Evolutionary conservation across 306 rosid species (phyloP).

Genomic region (Vigna nakashimae): DNA sequence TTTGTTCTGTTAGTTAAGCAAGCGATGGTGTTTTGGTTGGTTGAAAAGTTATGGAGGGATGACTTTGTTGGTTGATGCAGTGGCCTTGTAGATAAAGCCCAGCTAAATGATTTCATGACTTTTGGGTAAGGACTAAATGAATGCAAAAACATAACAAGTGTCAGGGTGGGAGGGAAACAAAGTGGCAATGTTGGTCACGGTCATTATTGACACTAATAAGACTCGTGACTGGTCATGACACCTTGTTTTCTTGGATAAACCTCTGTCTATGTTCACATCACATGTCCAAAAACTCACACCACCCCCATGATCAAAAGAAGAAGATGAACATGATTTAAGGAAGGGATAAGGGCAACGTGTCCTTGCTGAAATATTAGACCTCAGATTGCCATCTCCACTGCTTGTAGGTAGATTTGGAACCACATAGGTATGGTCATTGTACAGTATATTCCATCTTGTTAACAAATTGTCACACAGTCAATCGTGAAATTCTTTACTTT

Average conservation of each 20-base stretch:
- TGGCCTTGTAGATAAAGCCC: constrained; percentile 34
- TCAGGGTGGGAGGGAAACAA: background rate
- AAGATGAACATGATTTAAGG: background rate
- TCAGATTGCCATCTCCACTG: background rate
- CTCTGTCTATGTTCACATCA: constrained; percentile 17
- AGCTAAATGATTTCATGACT: constrained; percentile 36
- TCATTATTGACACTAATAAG: constrained; percentile 44
- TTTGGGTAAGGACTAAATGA: constrained; percentile 37
- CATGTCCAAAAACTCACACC: constrained; percentile 32
- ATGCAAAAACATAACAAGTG: constrained; percentile 43
- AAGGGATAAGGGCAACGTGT: constrained; percentile 21
- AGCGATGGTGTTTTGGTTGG: constrained; percentile 28
- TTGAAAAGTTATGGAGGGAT: constrained; percentile 38
- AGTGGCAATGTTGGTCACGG: constrained; percentile 32
- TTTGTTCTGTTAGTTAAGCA: constrained; percentile 29
- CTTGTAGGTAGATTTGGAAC: background rate
- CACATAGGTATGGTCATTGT: constrained; percentile 8
- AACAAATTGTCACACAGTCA: too few species aligned
- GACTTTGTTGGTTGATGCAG: constrained; percentile 37
- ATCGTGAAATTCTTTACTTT: too few species aligned
- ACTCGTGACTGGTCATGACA: constrained; percentile 14
- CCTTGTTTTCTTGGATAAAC: constrained; percentile 8
- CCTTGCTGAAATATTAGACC: background rate
- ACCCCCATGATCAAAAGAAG: background rate
- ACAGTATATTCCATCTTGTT: too few species aligned